phyloP scores from a whole-genome alignment of 805 yeast species.

The Candida nitratophila region DNA sequence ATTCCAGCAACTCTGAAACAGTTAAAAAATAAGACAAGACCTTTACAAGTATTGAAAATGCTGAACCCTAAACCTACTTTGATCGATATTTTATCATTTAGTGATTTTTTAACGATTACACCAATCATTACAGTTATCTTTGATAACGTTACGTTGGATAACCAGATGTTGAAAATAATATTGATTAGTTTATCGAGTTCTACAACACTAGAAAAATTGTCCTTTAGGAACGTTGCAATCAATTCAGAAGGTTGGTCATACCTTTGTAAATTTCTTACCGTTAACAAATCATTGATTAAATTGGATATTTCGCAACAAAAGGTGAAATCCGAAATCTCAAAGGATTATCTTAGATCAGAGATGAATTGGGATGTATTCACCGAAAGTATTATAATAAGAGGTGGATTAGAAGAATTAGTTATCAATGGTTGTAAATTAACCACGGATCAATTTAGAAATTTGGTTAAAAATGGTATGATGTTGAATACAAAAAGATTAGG shows the following conservation, averaged over 20 bases:
- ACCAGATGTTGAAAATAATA: conserved; percentile 45
- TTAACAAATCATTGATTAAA: conserved; percentile 37
- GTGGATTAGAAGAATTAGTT: conserved; percentile 52
- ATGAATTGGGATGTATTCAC: conserved; percentile 50
- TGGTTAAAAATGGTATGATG: conserved; percentile 34
- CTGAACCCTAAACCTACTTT: conserved; percentile 53
- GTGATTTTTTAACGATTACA: conserved; percentile 50
- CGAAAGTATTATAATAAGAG: conserved; percentile 32
- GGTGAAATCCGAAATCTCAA: conserved; percentile 38
- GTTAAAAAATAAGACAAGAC: conserved; percentile 41
- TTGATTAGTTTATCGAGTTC: conserved; percentile 39
- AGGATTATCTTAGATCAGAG: conserved; percentile 30
- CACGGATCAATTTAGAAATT: conserved; percentile 31
- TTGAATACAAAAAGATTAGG: conserved; percentile 44
- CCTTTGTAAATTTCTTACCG: conserved; percentile 40
- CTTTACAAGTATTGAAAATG: conserved; percentile 47
- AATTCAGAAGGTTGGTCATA: conserved; percentile 44
- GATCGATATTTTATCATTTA: conserved; percentile 49
- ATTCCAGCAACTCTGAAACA: conserved; percentile 48
- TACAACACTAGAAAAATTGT: conserved; percentile 40
- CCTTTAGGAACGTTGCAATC: conserved; percentile 49
- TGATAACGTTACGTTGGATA: conserved; percentile 48
- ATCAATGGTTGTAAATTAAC: conserved; percentile 48
- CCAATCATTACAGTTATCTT: conserved; percentile 49
- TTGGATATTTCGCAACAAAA: conserved; percentile 53